Percentiles rank a stretch among this genome's conserved stretches.
Conservation (phyloP, 2,329 filamentous ascomycete genomes). For the Xylaria sp. region DNA sequence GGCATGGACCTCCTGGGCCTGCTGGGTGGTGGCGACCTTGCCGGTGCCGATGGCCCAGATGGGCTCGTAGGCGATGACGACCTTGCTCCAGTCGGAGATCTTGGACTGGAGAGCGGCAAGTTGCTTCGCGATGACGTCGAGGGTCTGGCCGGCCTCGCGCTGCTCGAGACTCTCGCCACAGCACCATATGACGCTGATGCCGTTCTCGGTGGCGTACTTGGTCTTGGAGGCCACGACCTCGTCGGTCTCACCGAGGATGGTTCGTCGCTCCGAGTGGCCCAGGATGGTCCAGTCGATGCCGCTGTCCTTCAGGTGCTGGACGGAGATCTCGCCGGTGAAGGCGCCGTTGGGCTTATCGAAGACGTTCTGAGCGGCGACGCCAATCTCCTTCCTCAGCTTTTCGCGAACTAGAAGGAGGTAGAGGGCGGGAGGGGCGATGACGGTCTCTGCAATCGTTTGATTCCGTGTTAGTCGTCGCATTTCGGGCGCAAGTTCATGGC, state of each 20-base stretch:
- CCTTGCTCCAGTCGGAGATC: constrained; percentile 88
- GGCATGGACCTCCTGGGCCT: constrained; percentile 93
- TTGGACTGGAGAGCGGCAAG: constrained; percentile 82
- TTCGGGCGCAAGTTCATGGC: background rate
- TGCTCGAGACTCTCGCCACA: constrained; percentile 95
- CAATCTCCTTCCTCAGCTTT: constrained; percentile 77
- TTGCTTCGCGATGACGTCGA: constrained; percentile 86
- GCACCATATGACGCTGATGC: constrained; percentile 93
- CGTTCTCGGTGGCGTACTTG: constrained; percentile 89
- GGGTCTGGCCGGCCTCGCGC: constrained; percentile 86
- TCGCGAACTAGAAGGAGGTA: constrained; percentile 91
- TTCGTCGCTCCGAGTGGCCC: constrained; percentile 94
- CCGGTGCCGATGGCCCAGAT: constrained; percentile 97
- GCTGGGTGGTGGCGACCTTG: constrained; percentile 87
- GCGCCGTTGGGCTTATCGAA: constrained; percentile 97
- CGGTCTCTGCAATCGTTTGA: constrained; percentile 76
- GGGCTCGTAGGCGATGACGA: constrained; percentile 98
- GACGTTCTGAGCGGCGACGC: constrained; percentile 95
- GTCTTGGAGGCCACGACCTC: constrained; percentile 91
- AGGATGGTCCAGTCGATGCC: constrained; percentile 90
- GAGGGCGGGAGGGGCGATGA: constrained; percentile 88
- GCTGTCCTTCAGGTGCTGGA: constrained; percentile 88
- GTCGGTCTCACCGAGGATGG: constrained; percentile 88
- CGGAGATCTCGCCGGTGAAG: constrained; percentile 96
- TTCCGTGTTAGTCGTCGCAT: constrained; percentile 31